A percentile compares a stretch with the other conserved stretches of the same genome.
These are phyloP conservation scores for Deuterostichococcus epilithicus DNA, from an alignment of 139 green algal genomes.

Conservation along the genomic window DNA sequence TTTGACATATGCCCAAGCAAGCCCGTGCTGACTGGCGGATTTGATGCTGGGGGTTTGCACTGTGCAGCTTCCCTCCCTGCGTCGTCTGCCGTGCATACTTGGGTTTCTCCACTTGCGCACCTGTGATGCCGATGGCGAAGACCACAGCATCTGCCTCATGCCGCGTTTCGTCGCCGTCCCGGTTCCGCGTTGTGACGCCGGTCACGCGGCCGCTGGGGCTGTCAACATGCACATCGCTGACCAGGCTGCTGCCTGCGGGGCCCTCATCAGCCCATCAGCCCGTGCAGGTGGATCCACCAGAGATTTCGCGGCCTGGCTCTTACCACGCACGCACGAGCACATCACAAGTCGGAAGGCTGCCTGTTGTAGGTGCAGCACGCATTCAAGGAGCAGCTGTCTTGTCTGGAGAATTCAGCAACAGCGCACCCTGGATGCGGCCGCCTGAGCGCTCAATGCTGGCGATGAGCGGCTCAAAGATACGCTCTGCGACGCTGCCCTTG, in stretches of 20 bases:
- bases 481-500: slow-evolving; percentile 66
- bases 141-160: slow-evolving; percentile 74
- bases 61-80: too few species aligned
- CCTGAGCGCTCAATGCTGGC: slow-evolving; percentile 42
- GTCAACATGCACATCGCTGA: slow-evolving; percentile 39
- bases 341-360: too few species aligned
- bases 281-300: neutral
- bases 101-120: too few species aligned
- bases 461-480: slow-evolving; percentile 74
- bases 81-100: too few species aligned
- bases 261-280: slow-evolving; percentile 31
- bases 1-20: too few species aligned
- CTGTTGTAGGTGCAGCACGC: too few species aligned
- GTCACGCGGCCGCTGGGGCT: neutral
- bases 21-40: too few species aligned
- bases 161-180: neutral
- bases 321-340: too few species aligned
- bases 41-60: too few species aligned
- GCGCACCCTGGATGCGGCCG: slow-evolving; percentile 25
- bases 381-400: too few species aligned
- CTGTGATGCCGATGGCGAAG: slow-evolving; percentile 73
- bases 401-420: neutral
- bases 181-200: neutral
- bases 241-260: slow-evolving; percentile 37
- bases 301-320: too few species aligned